phyloP scores from a whole-genome alignment of 495 filamentous ascomycete genomes.

The Amphirosellinia nigrospora region DNA sequence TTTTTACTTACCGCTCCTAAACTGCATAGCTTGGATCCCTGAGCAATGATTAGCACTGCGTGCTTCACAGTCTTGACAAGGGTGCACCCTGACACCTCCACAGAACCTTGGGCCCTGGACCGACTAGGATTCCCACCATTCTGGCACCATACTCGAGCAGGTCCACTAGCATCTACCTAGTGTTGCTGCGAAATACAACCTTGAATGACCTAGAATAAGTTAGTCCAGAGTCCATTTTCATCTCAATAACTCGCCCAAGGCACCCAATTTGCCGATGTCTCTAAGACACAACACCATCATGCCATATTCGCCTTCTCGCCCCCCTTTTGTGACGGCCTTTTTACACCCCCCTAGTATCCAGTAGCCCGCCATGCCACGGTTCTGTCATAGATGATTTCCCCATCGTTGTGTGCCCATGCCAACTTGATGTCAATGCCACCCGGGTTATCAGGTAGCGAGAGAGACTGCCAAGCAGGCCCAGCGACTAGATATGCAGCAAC shows the following conservation, averaged over 20 bases:
- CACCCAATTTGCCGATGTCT: conserved; percentile 24
- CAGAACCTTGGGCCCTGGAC: conserved; percentile 35
- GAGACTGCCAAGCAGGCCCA: conserved; percentile 39
- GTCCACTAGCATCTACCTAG: conserved; percentile 22
- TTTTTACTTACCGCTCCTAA: conserved; percentile 6
- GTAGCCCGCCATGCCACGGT: conserved; percentile 20
- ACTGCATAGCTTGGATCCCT: conserved; percentile 33
- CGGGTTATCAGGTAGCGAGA: conserved; percentile 31
- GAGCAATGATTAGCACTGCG: conserved; percentile 44
- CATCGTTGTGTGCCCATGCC: conserved; percentile 32
- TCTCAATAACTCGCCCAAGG: conserved; percentile 16
- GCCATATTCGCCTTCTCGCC: conserved; percentile 24
- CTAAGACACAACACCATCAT: conserved; percentile 26
- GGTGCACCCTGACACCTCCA: conserved; percentile 38
- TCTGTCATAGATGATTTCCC: conserved; percentile 24
- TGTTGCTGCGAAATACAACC: conserved; percentile 19
- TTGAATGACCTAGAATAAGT: conserved; percentile 21
- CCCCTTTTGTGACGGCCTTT: conserved; percentile 23
- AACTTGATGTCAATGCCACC: conserved; percentile 40
- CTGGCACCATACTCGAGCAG: conserved; percentile 28
- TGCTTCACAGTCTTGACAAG: conserved; percentile 41
- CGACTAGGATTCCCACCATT: conserved; percentile 28
- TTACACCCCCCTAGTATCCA: conserved; percentile 18
- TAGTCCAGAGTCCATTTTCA: conserved; percentile 25
- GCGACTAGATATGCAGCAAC: conserved; percentile 35